Base-by-base conservation (phyloP, 2,329 filamentous ascomycete genomes). In the Sporothrix protearum region DNA sequence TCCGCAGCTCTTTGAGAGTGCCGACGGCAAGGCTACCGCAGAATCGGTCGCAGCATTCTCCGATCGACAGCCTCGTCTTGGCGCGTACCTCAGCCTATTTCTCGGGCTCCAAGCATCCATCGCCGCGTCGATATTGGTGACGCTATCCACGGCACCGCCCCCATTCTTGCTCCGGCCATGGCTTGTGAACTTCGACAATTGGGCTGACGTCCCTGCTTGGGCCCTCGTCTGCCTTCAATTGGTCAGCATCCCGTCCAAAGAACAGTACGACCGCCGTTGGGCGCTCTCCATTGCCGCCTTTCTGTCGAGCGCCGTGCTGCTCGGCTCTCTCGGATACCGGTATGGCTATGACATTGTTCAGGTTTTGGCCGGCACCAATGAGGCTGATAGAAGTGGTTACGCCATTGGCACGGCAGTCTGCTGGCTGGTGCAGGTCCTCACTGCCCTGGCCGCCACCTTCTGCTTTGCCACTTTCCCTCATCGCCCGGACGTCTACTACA, bases 401-500 rank as follows among this genome's bases (percentile, higher is more conserved):
- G 71, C 72, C 14, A 67, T 76, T 7, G 71, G 73, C 16, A 72
- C 73, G 0, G 71, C 74, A 8, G 70, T 79, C 33, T 76, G 76
- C 67, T 77, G 76, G 76, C 74, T 78, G 0, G 70, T 76, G 3
- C 76, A 80, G 61, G 66, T 77, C 2, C 14, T 74, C 3, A 71
- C 75, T 0, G 76, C 78, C 1, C 57, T 78, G 22, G 61, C 71
- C 0, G 75, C 76, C 3, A 71, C 74, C 22, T 67, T 76, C 8
- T 74, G 77, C 5, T 80, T 80, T 42, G 77, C 79, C 6, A 73
- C 73, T 4, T 77, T 80, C 42, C 78, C 77, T 2, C 78, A 78
- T 14, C 78, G 79, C 6, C 79, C 79, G 0, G 78, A 80, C 70
- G 77, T 81, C 42, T 81, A 76, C 68, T 71, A 78, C 66, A 73